A percentile compares a stretch with the other conserved stretches of the same genome.
phyloP scores from a whole-genome alignment of 2,329 filamentous ascomycete species.

The Hypoxylon rubiginosum region DNA sequence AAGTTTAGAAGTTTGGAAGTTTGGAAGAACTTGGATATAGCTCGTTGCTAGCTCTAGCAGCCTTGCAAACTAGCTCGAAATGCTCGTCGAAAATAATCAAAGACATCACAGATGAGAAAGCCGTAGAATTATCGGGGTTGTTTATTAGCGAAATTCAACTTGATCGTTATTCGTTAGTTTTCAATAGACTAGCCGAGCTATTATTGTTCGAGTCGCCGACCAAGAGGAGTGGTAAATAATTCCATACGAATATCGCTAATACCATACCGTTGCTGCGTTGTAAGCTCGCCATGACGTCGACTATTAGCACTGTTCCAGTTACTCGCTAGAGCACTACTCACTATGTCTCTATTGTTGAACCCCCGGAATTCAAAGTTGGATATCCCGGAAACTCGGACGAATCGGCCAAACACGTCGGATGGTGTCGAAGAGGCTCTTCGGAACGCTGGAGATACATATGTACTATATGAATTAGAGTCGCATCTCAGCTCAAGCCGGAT shows the following conservation, averaged over 20 bases:
- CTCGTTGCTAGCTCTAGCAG: neutral
- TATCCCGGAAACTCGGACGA: constrained; percentile 5
- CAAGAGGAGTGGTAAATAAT: neutral
- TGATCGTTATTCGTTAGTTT: constrained; percentile 12
- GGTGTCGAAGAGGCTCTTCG: constrained; percentile 21
- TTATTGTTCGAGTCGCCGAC: neutral
- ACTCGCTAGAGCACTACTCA: neutral
- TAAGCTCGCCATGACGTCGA: neutral
- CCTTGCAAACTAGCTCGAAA: constrained; percentile 16
- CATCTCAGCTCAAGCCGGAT: constrained; percentile 9
- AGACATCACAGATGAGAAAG: constrained; percentile 26
- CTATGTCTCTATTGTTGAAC: constrained; percentile 6
- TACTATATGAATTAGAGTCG: neutral
- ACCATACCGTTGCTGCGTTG: neutral
- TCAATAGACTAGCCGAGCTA: constrained; percentile 10
- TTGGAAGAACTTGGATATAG: constrained; percentile 14
- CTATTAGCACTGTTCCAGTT: neutral
- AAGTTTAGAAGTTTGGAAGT: constrained; percentile 24
- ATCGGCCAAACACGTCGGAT: constrained; percentile 2
- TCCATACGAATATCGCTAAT: constrained; percentile 7
- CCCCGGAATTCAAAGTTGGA: neutral
- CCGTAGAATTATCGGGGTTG: constrained; percentile 8
- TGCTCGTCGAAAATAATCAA: constrained; percentile 10
- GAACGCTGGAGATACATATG: constrained; percentile 1
- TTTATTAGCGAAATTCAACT: constrained; percentile 18